These are phyloP conservation scores for Angophora floribunda DNA, from an alignment of 345 rosid genomes.

Conservation along the genomic window DNA sequence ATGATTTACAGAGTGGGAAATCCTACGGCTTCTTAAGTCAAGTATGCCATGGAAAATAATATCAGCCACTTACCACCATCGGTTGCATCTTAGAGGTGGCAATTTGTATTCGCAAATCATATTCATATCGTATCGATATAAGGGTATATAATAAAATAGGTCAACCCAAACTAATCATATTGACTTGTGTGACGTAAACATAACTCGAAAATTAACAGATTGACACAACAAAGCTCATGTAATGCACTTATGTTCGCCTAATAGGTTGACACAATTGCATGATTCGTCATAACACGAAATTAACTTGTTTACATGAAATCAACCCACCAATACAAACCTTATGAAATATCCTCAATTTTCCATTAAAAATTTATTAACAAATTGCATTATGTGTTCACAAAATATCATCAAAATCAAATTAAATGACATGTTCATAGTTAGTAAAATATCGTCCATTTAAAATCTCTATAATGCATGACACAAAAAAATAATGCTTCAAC, in stretches of 20 bases:
- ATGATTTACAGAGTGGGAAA: not conserved
- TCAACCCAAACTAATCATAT: not conserved
- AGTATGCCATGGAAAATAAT: not conserved
- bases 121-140: not conserved
- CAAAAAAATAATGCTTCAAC: not conserved
- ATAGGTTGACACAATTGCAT: not conserved
- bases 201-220: not conserved
- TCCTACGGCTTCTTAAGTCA: not conserved
- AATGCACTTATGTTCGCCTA: not conserved
- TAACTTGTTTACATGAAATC: not conserved
- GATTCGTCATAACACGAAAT: not conserved
- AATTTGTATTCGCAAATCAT: not conserved
- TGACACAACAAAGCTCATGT: not conserved
- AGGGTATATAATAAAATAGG: not conserved
- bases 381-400: not conserved
- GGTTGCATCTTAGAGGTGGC: not conserved
- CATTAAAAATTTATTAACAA: not conserved
- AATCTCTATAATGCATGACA: not conserved
- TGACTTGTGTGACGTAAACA: not conserved
- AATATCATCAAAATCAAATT: not conserved
- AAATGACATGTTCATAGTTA: not conserved
- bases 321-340: not conserved
- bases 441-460: not conserved
- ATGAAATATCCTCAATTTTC: not conserved
- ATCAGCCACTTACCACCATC: not conserved